These are phyloP conservation scores for Tanacetum coccineum DNA, from an alignment of 129 eudicot genomes.

Conservation along the genomic window DNA sequence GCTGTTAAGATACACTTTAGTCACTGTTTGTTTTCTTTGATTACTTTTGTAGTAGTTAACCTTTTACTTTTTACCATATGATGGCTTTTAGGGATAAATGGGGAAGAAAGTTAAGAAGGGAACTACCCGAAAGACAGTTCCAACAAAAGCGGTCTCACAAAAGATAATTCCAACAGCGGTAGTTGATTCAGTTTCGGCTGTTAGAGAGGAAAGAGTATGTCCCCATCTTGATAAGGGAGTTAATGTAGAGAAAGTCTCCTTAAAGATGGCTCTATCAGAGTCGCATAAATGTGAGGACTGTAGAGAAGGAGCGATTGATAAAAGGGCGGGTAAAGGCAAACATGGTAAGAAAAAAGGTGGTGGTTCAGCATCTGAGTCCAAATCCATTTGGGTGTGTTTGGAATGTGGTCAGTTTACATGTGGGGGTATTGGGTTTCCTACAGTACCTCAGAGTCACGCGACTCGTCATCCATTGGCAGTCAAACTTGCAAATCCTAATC, in stretches of 20 bases:
- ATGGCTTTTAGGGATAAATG: slow-evolving; percentile 48
- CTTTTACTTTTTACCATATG: background rate
- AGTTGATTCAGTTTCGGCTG: slow-evolving; percentile 30
- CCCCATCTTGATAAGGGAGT: slow-evolving; percentile 60
- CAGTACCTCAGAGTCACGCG: slow-evolving; percentile 68
- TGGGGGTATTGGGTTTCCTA: slow-evolving; percentile 84
- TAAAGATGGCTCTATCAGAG: slow-evolving; percentile 39
- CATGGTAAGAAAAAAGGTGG: slow-evolving; percentile 65
- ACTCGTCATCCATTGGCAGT: slow-evolving; percentile 68
- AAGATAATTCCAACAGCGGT: slow-evolving; percentile 15
- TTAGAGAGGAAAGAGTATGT: slow-evolving; percentile 49
- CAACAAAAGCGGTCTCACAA: slow-evolving; percentile 26
- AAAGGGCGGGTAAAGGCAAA: slow-evolving; percentile 55
- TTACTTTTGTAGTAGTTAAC: background rate
- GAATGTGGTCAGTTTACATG: slow-evolving; percentile 80
- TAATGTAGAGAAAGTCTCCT: slow-evolving; percentile 47
- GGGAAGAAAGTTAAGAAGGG: slow-evolving; percentile 76
- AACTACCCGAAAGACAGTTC: slow-evolving; percentile 45
- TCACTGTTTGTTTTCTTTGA: background rate
- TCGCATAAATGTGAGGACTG: slow-evolving; percentile 69
- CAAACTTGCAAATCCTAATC: slow-evolving; percentile 59
- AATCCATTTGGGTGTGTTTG: slow-evolving; percentile 80
- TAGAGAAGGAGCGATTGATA: slow-evolving; percentile 52
- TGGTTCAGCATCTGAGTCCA: slow-evolving; percentile 39
- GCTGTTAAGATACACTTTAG: too few relatives aligned